Conservation (phyloP, 2,329 filamentous ascomycete genomes). For the Bimuria novae-zelandiae region DNA sequence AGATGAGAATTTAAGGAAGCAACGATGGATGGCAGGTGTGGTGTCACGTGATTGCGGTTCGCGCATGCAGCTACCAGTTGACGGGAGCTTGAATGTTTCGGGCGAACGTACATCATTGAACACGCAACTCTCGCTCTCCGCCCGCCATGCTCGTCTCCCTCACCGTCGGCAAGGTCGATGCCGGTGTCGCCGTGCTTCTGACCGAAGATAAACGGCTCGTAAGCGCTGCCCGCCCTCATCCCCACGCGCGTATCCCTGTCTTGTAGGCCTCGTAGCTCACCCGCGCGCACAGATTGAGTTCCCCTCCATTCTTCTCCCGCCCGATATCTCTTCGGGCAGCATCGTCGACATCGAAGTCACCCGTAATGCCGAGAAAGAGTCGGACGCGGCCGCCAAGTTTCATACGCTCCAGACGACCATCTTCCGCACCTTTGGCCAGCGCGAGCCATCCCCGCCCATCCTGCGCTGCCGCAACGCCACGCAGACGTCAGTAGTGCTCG, state of each 20-base stretch:
- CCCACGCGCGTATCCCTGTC: no score
- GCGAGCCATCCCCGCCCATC: constrained; percentile 74
- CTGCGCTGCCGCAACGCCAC: constrained; percentile 96
- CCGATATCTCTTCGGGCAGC: constrained; percentile 91
- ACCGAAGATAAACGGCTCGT: constrained; percentile 97
- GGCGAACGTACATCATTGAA: neutral
- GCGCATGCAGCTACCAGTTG: neutral
- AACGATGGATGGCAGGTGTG: no score
- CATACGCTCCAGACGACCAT: constrained; percentile 86
- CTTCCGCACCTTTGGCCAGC: constrained; percentile 80
- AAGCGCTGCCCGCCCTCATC: constrained; percentile 45
- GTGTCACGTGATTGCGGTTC: neutral
- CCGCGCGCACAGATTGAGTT: constrained; percentile 85
- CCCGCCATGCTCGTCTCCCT: constrained; percentile 88
- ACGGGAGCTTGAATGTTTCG: neutral
- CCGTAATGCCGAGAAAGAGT: constrained; percentile 81
- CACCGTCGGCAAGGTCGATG: constrained; percentile 98
- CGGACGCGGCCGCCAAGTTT: constrained; percentile 75
- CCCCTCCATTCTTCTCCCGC: constrained; percentile 92
- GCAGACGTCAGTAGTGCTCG: constrained; percentile 96
- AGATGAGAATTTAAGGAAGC: no score
- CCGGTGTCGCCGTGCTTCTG: constrained; percentile 93
- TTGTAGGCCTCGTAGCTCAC: constrained; percentile 29
- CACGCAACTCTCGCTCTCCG: constrained; percentile 4
- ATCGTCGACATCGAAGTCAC: constrained; percentile 97